A percentile compares a stretch with the other conserved stretches of the same genome.
Evolutionary conservation across 805 yeast genomes (phyloP).

Genomic region (Clavispora carvajalis): DNA sequence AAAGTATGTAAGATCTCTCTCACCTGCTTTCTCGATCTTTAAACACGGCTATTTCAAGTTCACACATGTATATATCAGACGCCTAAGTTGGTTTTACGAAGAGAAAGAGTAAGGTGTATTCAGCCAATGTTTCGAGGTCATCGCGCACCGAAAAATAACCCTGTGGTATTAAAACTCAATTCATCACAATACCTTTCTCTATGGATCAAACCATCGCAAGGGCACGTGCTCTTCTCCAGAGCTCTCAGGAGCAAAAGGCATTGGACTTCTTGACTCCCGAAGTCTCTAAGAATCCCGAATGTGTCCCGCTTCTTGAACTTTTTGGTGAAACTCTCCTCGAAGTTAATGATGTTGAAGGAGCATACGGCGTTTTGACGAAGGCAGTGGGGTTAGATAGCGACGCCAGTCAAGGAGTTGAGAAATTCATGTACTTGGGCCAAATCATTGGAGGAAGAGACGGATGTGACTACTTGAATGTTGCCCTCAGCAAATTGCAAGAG

Average conservation of each 20-base stretch:
- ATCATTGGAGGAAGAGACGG: slow-evolving; percentile 82
- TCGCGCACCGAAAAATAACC: slow-evolving; percentile 1
- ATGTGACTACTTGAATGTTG: slow-evolving; percentile 53
- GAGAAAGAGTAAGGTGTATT: too few species aligned
- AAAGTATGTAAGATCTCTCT: too few species aligned
- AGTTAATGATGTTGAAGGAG: slow-evolving; percentile 71
- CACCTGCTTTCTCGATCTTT: too few species aligned
- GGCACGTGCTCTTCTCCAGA: slow-evolving; percentile 42
- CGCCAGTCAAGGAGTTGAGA: slow-evolving; percentile 67
- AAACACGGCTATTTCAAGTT: too few species aligned
- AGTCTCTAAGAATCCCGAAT: slow-evolving; percentile 24
- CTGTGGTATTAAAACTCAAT: background rate
- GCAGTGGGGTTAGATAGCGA: slow-evolving; percentile 68
- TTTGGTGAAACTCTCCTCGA: slow-evolving; percentile 80
- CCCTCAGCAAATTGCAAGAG: slow-evolving; percentile 44
- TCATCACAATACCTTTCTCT: background rate
- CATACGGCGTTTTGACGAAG: slow-evolving; percentile 54
- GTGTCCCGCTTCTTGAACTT: slow-evolving; percentile 46
- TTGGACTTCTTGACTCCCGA: slow-evolving; percentile 42
- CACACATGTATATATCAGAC: too few species aligned
- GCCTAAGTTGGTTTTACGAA: too few species aligned
- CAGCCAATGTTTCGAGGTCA: background rate
- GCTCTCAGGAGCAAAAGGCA: slow-evolving; percentile 51
- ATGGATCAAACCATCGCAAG: slow-evolving; percentile 19
- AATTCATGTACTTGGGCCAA: slow-evolving; percentile 88